Evolutionary conservation across 2,329 filamentous ascomycete species (phyloP).

Genomic region (Bipolaris oryzae): DNA sequence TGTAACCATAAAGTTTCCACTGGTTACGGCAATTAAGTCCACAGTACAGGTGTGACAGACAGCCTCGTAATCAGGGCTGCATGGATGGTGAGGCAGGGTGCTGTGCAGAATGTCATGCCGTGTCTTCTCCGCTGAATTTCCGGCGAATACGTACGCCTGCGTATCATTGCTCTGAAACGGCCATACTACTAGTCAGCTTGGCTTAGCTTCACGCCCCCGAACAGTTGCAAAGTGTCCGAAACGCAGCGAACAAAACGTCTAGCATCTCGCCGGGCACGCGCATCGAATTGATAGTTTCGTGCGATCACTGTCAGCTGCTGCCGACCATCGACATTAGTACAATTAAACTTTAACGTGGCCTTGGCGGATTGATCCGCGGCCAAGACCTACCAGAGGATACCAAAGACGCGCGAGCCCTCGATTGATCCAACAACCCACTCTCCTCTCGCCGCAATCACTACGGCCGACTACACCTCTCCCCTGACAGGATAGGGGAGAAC

Average conservation of each 20-base stretch:
- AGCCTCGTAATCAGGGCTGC: neutral
- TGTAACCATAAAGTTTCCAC: neutral
- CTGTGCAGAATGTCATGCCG: neutral
- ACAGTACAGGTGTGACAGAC: neutral
- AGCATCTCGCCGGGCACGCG: constrained; percentile 25
- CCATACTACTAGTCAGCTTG: constrained; percentile 34
- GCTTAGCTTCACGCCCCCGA: constrained; percentile 21
- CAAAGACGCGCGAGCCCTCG: constrained; percentile 29
- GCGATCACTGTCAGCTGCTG: constrained; percentile 31
- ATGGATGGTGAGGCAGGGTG: neutral
- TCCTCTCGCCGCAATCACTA: constrained; percentile 12
- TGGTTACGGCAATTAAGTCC: neutral
- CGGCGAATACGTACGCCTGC: constrained; percentile 23
- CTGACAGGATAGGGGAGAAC: constrained; percentile 8
- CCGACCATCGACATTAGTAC: constrained; percentile 26
- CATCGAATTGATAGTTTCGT: constrained; percentile 32
- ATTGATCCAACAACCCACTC: constrained; percentile 11
- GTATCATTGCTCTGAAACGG: constrained; percentile 40
- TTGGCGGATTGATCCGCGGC: constrained; percentile 43
- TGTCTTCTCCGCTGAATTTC: constrained; percentile 4
- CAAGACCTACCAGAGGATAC: constrained; percentile 32
- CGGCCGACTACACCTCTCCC: constrained; percentile 22
- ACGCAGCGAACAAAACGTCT: constrained; percentile 6
- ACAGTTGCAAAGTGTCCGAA: constrained; percentile 28
- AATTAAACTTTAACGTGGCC: constrained; percentile 40